These are phyloP conservation scores for Mortierella sp. DNA, from an alignment of 371 early-diverging fungal genomes.

Conservation along the genomic window DNA sequence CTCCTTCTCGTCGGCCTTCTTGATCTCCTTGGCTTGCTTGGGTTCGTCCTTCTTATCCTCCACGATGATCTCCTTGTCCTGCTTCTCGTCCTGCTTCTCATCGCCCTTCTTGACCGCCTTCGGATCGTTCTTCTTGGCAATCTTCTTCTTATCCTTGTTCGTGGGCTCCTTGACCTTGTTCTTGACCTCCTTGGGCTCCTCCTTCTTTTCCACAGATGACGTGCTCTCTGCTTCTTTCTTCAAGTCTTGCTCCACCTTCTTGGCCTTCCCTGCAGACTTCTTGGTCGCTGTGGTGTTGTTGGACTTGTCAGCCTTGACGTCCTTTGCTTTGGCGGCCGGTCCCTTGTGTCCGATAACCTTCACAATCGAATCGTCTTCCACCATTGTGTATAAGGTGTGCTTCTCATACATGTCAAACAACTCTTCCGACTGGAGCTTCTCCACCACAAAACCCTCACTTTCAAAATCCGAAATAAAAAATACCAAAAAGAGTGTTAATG, in stretches of 20 bases:
- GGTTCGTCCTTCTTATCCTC: not conserved
- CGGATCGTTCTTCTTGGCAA: not conserved
- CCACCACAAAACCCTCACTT: not conserved
- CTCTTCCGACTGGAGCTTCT: not conserved
- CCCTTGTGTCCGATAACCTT: not conserved
- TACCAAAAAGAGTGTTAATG: not conserved
- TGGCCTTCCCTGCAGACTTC: not conserved
- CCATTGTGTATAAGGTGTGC: not conserved
- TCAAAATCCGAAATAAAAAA: not conserved
- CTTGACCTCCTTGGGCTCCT: not conserved
- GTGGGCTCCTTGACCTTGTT: not conserved
- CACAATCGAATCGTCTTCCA: slow-evolving; percentile 4
- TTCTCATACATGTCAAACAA: not conserved
- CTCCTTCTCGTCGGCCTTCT: not conserved
- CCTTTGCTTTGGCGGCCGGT: not conserved
- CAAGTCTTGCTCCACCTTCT: not conserved
- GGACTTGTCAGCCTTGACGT: not conserved
- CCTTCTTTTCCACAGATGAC: not conserved
- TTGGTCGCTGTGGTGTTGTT: not conserved
- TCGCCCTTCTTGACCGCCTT: not conserved
- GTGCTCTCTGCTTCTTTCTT: no score
- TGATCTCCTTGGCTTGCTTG: not conserved
- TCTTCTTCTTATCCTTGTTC: not conserved
- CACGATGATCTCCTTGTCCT: not conserved
- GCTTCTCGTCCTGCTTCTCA: no score